Evolutionary conservation across 208 protist genomes (phyloP).

Genomic region (Trypanosoma vivax): DNA sequence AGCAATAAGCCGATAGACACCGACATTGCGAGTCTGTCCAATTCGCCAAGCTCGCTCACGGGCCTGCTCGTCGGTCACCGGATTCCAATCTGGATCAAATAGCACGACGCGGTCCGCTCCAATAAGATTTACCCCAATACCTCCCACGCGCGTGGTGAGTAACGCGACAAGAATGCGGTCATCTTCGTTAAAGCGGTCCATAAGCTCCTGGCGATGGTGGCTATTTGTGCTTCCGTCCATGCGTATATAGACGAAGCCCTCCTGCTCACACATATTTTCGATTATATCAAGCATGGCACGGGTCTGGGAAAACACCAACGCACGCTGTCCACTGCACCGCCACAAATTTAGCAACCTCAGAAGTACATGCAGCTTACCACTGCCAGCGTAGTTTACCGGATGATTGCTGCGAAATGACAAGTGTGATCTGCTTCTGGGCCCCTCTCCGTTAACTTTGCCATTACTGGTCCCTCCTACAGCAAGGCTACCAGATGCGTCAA

Average conservation of each 20-base stretch:
- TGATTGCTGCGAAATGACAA: constrained; percentile 68
- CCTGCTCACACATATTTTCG: constrained; percentile 83
- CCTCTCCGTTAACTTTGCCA: not conserved
- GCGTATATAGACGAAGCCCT: constrained; percentile 83
- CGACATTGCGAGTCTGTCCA: constrained; percentile 94
- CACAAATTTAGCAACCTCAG: constrained; percentile 90
- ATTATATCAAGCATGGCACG: constrained; percentile 97
- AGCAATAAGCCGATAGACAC: constrained; percentile 96
- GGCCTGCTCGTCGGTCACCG: constrained; percentile 85
- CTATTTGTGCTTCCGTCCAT: constrained; percentile 95
- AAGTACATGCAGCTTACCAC: constrained; percentile 92
- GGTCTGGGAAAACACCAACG: constrained; percentile 97
- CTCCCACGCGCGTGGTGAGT: constrained; percentile 95
- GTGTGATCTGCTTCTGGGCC: not conserved
- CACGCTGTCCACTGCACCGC: constrained; percentile 87
- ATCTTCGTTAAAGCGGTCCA: constrained; percentile 95
- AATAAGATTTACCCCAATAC: constrained; percentile 97
- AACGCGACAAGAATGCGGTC: constrained; percentile 92
- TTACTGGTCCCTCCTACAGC: not conserved
- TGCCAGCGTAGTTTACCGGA: constrained; percentile 50
- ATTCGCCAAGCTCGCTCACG: constrained; percentile 95
- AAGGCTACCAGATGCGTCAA: constrained; percentile 1
- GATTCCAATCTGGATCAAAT: constrained; percentile 98
- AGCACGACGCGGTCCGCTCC: constrained; percentile 98
- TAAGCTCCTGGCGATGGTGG: constrained; percentile 71